Base-by-base conservation (phyloP, 2,329 filamentous ascomycete species). In the Salinomyces thailandicus region DNA sequence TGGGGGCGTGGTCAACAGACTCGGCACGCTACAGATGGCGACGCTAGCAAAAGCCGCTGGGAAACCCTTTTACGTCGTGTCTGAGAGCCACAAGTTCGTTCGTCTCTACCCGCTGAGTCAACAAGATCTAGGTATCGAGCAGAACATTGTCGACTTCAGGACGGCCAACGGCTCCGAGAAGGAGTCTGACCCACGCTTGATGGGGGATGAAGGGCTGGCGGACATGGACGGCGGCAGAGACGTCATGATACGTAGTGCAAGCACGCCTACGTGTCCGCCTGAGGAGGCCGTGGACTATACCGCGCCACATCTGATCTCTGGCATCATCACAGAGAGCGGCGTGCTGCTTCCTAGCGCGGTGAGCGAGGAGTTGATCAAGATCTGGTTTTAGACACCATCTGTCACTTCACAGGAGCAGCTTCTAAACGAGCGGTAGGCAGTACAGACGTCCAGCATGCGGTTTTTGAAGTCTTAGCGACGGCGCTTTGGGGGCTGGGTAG, bases 81-180 rank as follows among this genome's bases (percentile, higher is more conserved):
- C 82, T 1, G 91, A 98, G 66, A 93, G 84, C 52, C 91, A 98
- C 68, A 98, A 98, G 64, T 95, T 98, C 56, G 85, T 93, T 31
- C 74, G 86, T 51, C 72, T 91, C 37, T 91, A 87, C 52, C 85
- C 89, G 1, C 65, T 91, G 15, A 77, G 80, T 44, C 85, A 94
- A 61, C 76, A 79, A 41, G 83, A 91, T 54, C 66, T 93, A 40
- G 83, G 83, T 0, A 77, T 93, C 47, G 73, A 81, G 54, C 85
- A 94, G 61, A 72, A 76, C 20, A 72, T 93, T 11, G 69, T 91
- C 41, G 75, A 84, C 33, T 93, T 91, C 58, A 70, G 69, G 49
- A 75, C 74, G 4, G 65, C 69, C 9, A 58, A 60, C 16, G 49
- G 53, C 7, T 48, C 50, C 16, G 37, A 19, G 31, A 34, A 42